These are phyloP conservation scores for Schizothecium vesticola DNA, from an alignment of 495 filamentous ascomycete genomes.

Conservation along the genomic window DNA sequence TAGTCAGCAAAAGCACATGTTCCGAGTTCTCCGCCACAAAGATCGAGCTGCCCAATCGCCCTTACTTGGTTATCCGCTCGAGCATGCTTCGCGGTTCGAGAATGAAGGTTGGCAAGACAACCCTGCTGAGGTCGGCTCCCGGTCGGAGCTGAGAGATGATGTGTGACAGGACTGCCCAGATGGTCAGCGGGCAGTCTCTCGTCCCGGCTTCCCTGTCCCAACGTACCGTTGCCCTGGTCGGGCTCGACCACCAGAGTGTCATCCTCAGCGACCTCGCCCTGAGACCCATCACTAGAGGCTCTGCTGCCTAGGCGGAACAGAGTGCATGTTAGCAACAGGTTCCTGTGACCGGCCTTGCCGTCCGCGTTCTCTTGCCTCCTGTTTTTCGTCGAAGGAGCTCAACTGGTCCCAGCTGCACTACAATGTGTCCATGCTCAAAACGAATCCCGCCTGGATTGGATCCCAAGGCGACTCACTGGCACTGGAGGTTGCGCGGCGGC, in stretches of 20 bases:
- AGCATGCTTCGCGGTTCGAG: constrained; percentile 96
- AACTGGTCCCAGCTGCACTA: constrained; percentile 16
- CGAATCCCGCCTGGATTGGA: constrained; percentile 2
- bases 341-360: not conserved
- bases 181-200: constrained; percentile 4
- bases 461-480: constrained; percentile 29
- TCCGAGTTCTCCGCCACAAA: not conserved
- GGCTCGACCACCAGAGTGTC: constrained; percentile 70
- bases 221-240: constrained; percentile 66
- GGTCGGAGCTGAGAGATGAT: constrained; percentile 96
- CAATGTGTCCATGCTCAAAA: constrained; percentile 17
- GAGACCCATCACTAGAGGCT: constrained; percentile 38
- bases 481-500: constrained; percentile 33
- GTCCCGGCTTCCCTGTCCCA: not conserved
- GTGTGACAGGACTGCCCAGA: constrained; percentile 69
- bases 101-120: constrained; percentile 95
- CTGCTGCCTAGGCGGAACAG: constrained; percentile 38
- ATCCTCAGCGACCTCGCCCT: constrained; percentile 50
- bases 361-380: constrained; percentile 22
- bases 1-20: constrained; percentile 16
- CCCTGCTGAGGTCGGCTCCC: constrained; percentile 89
- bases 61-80: constrained; percentile 96
- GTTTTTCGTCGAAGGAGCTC: constrained; percentile 18
- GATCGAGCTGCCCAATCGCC: not conserved
- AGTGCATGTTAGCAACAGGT: constrained; percentile 12